These are phyloP conservation scores for Alternaria consortialis DNA, from an alignment of 2,329 filamentous ascomycete species.

Conservation along the genomic window DNA sequence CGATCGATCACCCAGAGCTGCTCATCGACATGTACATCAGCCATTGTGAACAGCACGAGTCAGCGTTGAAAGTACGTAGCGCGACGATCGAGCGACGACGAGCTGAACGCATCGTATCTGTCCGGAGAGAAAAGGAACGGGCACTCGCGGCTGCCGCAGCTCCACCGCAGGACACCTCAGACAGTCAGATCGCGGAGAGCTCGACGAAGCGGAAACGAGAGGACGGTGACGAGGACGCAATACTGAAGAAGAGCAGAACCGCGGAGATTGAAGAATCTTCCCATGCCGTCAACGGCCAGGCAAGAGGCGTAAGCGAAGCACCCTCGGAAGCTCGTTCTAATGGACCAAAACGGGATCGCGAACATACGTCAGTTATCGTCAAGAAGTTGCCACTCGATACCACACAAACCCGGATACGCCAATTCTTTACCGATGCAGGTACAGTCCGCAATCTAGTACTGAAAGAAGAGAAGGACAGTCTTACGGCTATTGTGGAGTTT, in stretches of 20 bases:
- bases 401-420: constrained; percentile 76
- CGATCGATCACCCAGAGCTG: constrained; percentile 79
- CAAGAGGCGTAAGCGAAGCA: constrained; percentile 43
- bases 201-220: constrained; percentile 77
- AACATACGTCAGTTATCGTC: constrained; percentile 86
- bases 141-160: constrained; percentile 62
- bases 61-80: constrained; percentile 75
- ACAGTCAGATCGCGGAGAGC: constrained; percentile 55
- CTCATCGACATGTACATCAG: constrained; percentile 77
- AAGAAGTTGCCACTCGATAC: constrained; percentile 76
- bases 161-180: constrained; percentile 24
- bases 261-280: constrained; percentile 40
- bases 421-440: constrained; percentile 93
- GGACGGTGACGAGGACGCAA: constrained; percentile 59
- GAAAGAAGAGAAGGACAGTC: constrained; percentile 67
- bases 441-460: constrained; percentile 80
- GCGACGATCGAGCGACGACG: constrained; percentile 79
- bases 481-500: constrained; percentile 86
- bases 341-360: constrained; percentile 79
- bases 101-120: constrained; percentile 55
- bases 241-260: constrained; percentile 72
- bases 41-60: constrained; percentile 91
- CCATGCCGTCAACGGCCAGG: constrained; percentile 26
- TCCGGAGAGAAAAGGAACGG: constrained; percentile 71
- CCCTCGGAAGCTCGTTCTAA: constrained; percentile 42